Evolutionary conservation across 140 eudicot species (phyloP).

Genomic region (Anethum foeniculum): DNA sequence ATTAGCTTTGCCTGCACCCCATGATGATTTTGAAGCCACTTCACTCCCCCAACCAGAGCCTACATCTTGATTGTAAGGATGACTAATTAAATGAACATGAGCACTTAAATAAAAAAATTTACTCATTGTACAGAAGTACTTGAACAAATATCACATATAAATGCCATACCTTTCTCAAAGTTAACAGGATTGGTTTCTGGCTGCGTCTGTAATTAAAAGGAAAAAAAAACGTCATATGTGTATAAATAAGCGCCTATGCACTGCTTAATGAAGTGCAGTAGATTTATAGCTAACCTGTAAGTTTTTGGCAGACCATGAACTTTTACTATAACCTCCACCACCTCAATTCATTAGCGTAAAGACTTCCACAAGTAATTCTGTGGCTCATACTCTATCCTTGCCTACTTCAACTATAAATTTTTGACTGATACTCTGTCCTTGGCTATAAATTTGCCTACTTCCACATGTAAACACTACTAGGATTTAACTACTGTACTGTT

Average conservation of each 20-base stretch:
- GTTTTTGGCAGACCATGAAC: conserved; percentile 6
- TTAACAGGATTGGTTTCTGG: neutral
- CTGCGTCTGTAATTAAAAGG: neutral
- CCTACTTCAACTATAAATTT: too few relatives aligned
- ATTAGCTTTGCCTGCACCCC: conserved; percentile 5
- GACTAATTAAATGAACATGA: neutral
- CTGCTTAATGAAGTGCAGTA: neutral
- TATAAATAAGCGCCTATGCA: neutral
- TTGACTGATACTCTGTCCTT: too few relatives aligned
- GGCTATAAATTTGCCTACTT: too few relatives aligned
- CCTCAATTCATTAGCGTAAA: too few relatives aligned
- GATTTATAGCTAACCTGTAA: neutral
- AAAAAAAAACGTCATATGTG: neutral
- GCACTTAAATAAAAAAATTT: neutral
- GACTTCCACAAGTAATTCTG: too few relatives aligned
- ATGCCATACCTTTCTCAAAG: neutral
- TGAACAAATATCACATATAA: neutral
- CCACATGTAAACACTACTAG: too few relatives aligned
- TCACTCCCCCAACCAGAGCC: conserved; percentile 7
- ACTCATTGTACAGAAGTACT: neutral
- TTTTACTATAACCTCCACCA: conserved; percentile 1
- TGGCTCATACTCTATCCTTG: too few relatives aligned
- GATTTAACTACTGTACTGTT: too few relatives aligned
- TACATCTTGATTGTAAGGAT: neutral
- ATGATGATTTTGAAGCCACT: conserved; percentile 2